Evolutionary conservation across 345 rosid genomes (phyloP).

Genomic region (Citrus unshiu): DNA sequence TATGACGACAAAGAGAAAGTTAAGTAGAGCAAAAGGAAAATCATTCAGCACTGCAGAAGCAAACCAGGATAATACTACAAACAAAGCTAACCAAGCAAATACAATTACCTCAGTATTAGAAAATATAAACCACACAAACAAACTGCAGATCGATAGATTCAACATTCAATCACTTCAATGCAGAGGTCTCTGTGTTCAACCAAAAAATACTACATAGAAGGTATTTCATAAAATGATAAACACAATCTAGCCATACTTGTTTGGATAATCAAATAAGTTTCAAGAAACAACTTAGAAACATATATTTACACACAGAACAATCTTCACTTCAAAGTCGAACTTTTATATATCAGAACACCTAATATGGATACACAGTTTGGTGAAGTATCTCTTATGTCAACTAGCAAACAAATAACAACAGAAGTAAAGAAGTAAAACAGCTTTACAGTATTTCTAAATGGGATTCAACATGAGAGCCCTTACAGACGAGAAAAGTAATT

Average conservation of each 20-base stretch:
- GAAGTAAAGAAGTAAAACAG: neutral
- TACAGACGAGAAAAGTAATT: neutral
- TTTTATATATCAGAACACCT: slow-evolving; percentile 1
- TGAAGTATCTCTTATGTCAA: slow-evolving; percentile 21
- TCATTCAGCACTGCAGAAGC: neutral
- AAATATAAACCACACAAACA: neutral
- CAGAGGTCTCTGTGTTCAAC: neutral
- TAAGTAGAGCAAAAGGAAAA: neutral
- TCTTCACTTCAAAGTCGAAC: slow-evolving; percentile 5
- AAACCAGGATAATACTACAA: neutral
- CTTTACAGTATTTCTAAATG: slow-evolving; percentile 36
- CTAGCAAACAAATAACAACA: slow-evolving; percentile 5
- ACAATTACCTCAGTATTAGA: neutral
- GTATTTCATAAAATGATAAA: neutral
- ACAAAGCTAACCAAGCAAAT: neutral
- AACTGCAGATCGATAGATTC: neutral
- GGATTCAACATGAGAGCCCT: slow-evolving; percentile 15
- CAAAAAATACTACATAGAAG: neutral
- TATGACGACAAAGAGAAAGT: neutral
- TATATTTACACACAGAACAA: neutral
- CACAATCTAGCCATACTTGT: neutral
- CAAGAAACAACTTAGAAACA: neutral
- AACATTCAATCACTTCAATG: neutral
- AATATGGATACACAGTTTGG: slow-evolving; percentile 21
- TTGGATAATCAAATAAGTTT: neutral